Percentiles rank a stretch among this genome's conserved stretches.
Conservation (phyloP, 2,329 filamentous ascomycete species). For the Pseudocercospora ulei region DNA sequence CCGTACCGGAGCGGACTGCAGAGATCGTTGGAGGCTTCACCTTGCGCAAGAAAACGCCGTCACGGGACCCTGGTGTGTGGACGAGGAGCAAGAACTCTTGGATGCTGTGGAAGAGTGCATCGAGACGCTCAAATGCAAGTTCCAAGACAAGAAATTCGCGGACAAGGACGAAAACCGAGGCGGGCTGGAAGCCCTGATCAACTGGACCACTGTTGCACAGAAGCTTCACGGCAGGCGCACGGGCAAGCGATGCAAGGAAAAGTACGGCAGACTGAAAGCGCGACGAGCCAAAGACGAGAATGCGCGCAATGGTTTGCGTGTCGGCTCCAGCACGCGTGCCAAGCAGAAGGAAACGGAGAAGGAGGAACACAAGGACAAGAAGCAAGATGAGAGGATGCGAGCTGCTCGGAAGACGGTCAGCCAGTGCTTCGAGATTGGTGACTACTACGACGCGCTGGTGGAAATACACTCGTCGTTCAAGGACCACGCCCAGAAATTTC, state of each 20-base stretch:
- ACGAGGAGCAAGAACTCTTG: constrained; percentile 50
- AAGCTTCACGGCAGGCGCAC: constrained; percentile 54
- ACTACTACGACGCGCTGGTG: constrained; percentile 37
- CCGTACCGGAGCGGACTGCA: constrained; percentile 55
- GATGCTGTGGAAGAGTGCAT: constrained; percentile 48
- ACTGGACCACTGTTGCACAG: constrained; percentile 57
- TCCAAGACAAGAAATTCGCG: constrained; percentile 6
- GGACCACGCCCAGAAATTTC: constrained; percentile 23
- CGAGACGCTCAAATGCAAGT: constrained; percentile 37
- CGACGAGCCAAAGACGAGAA: constrained; percentile 25
- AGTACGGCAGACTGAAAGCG: constrained; percentile 51
- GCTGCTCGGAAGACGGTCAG: constrained; percentile 7
- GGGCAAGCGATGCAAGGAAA: constrained; percentile 57
- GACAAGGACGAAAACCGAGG: constrained; percentile 23
- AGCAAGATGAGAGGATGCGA: constrained; percentile 3
- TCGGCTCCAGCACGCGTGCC: not conserved
- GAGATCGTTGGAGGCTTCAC: constrained; percentile 62
- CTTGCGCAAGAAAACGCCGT: constrained; percentile 48
- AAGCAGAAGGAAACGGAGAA: constrained; percentile 10
- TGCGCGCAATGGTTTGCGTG: constrained; percentile 6
- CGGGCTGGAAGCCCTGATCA: constrained; percentile 48
- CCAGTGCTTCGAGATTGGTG: constrained; percentile 35
- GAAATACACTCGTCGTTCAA: constrained; percentile 29
- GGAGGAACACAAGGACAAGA: constrained; percentile 1
- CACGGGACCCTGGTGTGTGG: constrained; percentile 50